Base-by-base conservation (phyloP, 176 grass and related monocot species). In the Poa annua region DNA sequence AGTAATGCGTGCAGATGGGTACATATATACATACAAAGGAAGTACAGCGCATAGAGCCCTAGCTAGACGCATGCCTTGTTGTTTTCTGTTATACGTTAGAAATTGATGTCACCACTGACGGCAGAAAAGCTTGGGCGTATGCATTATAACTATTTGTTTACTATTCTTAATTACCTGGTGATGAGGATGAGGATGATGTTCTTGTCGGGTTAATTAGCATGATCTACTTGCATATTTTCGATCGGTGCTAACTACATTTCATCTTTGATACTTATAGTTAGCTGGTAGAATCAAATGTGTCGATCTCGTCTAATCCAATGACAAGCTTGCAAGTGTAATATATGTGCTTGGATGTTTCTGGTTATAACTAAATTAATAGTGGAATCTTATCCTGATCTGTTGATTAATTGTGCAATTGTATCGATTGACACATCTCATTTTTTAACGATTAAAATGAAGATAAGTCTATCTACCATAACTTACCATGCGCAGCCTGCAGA, bases 181-280 rank as follows among this genome's bases (percentile, higher is more conserved):
- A 77, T 33, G 16, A 77, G 14, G 16, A 34, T 53, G 47, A 64
- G 26, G 61, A 64, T 64, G 61, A 80, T 61, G 54, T 73, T 48
- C 75, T 86, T 80, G 42, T 80, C 76, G 25, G 66, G 35, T 71
- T 78, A 75, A 52, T 39, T 75, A 75, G 56, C 71, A 26, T 0
- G 45, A 52, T 71, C 25, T 70, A 70, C n/a, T 26, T 55, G n/a
- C 79, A 6, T 53, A 52, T 67, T 67, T 67, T 47, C 62, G 78
- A 66, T 61, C 2, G 26, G 50, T 60, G 53, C 52, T 80, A 54
- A 16, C 69, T 72, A 72, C 22, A 26, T 16, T 49, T 48, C 42
- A 17, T 48, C 14, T 17, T 49, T 64, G 25, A 63, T 63, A 12
- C 12, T 4, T 25, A 71, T 47, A 47, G 12, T 47, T 47, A 48